phyloP scores from a whole-genome alignment of 495 filamentous ascomycete genomes.

The Sabuloglossum arenarium region DNA sequence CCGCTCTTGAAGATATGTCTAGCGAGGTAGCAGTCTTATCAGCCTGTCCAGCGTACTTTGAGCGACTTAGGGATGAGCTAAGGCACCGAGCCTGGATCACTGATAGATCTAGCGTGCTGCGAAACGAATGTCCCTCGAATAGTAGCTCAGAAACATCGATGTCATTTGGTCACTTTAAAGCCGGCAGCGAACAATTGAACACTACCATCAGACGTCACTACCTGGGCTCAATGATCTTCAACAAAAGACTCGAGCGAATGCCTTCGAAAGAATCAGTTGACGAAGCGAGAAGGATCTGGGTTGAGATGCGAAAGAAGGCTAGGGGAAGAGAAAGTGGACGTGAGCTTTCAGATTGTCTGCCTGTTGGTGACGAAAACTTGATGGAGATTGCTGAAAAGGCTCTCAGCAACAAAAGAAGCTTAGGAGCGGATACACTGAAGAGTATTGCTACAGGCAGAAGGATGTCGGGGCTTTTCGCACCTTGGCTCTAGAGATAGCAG shows the following conservation, averaged over 20 bases:
- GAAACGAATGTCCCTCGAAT: neutral
- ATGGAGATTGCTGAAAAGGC: conserved; percentile 18
- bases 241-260: neutral
- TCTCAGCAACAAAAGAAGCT: conserved; percentile 20
- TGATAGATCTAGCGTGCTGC: neutral
- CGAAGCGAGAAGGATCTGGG: neutral
- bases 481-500: neutral
- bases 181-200: neutral
- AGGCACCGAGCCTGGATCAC: neutral
- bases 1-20: conserved; percentile 1
- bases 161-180: neutral
- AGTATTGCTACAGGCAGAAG: conserved; percentile 15
- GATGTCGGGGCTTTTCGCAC: neutral
- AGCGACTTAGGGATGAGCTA: neutral
- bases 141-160: neutral
- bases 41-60: neutral
- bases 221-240: neutral
- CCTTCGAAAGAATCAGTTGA: neutral
- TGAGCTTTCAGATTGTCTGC: conserved; percentile 2
- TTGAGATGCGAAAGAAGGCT: conserved; percentile 9
- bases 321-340: conserved; percentile 2
- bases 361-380: conserved; percentile 5
- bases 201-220: neutral
- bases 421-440: conserved; percentile 22
- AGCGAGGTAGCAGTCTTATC: neutral